Conservation (phyloP, 257 asterid genomes). For the Cinchona pubescens region DNA sequence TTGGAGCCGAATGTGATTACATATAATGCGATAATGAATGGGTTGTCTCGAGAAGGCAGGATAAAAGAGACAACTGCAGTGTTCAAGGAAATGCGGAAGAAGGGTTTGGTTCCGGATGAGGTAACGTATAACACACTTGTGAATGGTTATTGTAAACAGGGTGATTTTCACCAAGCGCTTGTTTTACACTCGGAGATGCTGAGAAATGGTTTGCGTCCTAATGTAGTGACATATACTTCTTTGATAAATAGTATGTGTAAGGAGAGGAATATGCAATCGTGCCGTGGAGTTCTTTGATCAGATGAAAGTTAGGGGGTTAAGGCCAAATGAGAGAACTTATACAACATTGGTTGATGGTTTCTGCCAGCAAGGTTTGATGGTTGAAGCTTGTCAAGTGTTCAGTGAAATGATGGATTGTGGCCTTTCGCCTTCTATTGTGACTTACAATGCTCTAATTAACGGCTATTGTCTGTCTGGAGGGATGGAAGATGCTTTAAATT, state of each 20-base stretch:
- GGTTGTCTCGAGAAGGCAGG: constrained; percentile 72
- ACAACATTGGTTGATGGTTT: constrained; percentile 81
- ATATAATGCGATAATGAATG: constrained; percentile 63
- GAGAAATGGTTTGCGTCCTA: constrained; percentile 73
- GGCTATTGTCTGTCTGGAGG: constrained; percentile 72
- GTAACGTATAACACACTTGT: constrained; percentile 77
- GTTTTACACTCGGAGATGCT: constrained; percentile 75
- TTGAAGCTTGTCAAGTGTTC: constrained; percentile 59
- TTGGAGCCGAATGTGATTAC: constrained; percentile 73
- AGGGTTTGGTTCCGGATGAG: constrained; percentile 66
- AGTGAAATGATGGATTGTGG: constrained; percentile 57
- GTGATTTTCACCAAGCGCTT: constrained; percentile 80
- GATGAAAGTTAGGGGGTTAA: constrained; percentile 61
- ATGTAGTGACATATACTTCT: constrained; percentile 81
- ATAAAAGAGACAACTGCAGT: constrained; percentile 55
- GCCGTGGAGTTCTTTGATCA: constrained; percentile 75
- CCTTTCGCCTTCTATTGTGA: constrained; percentile 64
- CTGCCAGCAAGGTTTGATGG: constrained; percentile 70
- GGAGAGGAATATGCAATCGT: constrained; percentile 54
- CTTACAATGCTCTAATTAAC: constrained; percentile 72
- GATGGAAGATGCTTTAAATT: constrained; percentile 55
- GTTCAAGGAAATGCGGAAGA: constrained; percentile 55
- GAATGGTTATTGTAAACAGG: constrained; percentile 75
- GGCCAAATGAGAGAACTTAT: constrained; percentile 77
- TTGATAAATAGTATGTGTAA: constrained; percentile 73